phyloP scores from a whole-genome alignment of 2,329 filamentous ascomycete species.

The Aspergillus neoniger region DNA sequence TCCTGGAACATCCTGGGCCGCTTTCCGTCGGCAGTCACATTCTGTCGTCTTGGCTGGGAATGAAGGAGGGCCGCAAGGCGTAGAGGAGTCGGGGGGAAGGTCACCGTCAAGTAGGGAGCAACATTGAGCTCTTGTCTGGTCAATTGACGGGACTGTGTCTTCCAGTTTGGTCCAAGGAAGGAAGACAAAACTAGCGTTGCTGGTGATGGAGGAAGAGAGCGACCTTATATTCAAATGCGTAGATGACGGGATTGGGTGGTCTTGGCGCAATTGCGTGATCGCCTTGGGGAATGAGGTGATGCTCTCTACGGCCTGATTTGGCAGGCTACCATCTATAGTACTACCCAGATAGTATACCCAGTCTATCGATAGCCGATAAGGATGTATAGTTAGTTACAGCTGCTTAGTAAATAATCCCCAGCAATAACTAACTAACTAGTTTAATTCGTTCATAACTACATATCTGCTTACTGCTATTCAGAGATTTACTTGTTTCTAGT shows the following conservation, averaged over 20 bases:
- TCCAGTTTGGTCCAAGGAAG: neutral
- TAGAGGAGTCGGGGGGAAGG: neutral
- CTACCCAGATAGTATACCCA: neutral
- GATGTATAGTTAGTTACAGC: neutral
- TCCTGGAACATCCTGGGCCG: constrained; percentile 13
- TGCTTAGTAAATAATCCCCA: neutral
- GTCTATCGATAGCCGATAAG: neutral
- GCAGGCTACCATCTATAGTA: constrained; percentile 2
- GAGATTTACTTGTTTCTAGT: neutral
- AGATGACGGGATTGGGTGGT: constrained; percentile 19
- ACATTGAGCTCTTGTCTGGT: neutral
- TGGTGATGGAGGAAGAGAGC: constrained; percentile 21
- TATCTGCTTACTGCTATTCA: no score
- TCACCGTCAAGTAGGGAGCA: neutral
- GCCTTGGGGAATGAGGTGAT: constrained; percentile 5
- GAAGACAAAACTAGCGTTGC: constrained; percentile 1
- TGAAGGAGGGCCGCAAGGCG: constrained; percentile 1
- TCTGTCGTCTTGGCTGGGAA: constrained; percentile 5
- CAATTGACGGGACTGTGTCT: neutral
- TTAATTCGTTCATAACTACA: no score
- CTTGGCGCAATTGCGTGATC: constrained; percentile 43
- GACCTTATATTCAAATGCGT: constrained; percentile 31
- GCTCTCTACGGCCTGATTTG: constrained; percentile 1
- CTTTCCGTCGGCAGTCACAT: constrained; percentile 29
- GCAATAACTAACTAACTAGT: neutral